Evolutionary conservation across 345 rosid species (phyloP).

Genomic region (Populus deltoides): DNA sequence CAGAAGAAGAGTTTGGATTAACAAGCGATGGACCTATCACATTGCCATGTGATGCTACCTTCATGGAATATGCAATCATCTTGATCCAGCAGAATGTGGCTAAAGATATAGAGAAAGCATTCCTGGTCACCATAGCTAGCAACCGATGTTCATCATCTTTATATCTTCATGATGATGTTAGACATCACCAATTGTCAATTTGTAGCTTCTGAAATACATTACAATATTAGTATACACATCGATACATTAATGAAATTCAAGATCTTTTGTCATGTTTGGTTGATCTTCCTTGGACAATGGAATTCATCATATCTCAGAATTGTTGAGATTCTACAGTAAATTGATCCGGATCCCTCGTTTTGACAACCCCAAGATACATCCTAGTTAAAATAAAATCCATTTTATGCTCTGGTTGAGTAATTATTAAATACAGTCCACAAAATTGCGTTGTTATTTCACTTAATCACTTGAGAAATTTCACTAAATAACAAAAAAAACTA

Average conservation of each 20-base stretch:
- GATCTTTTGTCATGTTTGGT: background rate
- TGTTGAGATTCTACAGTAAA: background rate
- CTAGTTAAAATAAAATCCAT: background rate
- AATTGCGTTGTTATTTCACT: background rate
- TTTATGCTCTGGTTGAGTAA: background rate
- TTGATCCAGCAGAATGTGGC: constrained; percentile 2
- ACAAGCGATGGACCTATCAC: constrained; percentile 11
- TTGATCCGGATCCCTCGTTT: background rate
- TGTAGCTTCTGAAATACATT: background rate
- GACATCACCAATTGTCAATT: background rate
- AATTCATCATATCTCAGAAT: background rate
- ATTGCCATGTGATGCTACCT: constrained; percentile 18
- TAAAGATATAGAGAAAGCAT: constrained; percentile 6
- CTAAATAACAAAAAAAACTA: too few relatives aligned
- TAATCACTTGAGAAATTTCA: background rate
- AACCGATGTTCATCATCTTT: background rate
- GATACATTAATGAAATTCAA: background rate
- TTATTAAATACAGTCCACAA: background rate
- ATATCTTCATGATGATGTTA: background rate
- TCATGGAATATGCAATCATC: constrained; percentile 7
- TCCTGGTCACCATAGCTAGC: background rate
- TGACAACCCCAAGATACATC: background rate
- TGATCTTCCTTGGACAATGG: background rate
- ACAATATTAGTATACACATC: background rate
- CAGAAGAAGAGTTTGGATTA: constrained; percentile 19